Evolutionary conservation across 2,329 filamentous ascomycete genomes (phyloP), one percentile per base, ranked within the genome.

Genomic region (Pseudogymnoascus sp.): DNA sequence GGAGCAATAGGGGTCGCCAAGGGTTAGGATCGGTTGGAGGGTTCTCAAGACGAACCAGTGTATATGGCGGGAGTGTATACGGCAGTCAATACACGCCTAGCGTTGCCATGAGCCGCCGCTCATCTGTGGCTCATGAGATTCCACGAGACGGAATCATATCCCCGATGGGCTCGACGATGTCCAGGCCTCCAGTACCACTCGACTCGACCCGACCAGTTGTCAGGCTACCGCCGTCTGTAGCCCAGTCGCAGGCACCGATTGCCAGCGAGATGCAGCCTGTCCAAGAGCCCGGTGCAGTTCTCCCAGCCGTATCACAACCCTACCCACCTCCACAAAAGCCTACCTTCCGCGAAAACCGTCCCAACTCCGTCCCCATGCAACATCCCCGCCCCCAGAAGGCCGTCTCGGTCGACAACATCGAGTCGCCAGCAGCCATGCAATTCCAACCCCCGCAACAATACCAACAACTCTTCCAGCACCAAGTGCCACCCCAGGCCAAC

Each of bases 351-450:
- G 82, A 86, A 70, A 84, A 78, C 66, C 76, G 79, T 43, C 74
- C 78, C 4, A 78, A 72, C 65, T 73, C 76, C 43, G 77, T 83
- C 66, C 83, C 91, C 0, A 96, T 97, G 86, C 90, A 97, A 72
- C 94, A 97, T 72, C 94, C 94, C 62, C 88, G 90, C 59, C 93
- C 94, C 7, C 92, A 97, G 73, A 97, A 97, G 78, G 82, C 91
- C 5, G 90, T 97, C 33, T 97, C 92, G 8, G 86, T 97, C 62
- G 90, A 91, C 62, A 91, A 91, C 68, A 96, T 97, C 67, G 94
- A 97, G 73, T 89, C 89, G 6, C 91, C 92, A 76, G 67, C 71
- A 74, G 62, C 74, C 72, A 59, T 78, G 78, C 68, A 79, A 66
- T 76, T 85, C 75, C 77, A 78, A 28, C 80, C 81, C 64, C 82